Conservation (phyloP, 352 stramenopile genomes). For the Phytopythium delawarense region DNA sequence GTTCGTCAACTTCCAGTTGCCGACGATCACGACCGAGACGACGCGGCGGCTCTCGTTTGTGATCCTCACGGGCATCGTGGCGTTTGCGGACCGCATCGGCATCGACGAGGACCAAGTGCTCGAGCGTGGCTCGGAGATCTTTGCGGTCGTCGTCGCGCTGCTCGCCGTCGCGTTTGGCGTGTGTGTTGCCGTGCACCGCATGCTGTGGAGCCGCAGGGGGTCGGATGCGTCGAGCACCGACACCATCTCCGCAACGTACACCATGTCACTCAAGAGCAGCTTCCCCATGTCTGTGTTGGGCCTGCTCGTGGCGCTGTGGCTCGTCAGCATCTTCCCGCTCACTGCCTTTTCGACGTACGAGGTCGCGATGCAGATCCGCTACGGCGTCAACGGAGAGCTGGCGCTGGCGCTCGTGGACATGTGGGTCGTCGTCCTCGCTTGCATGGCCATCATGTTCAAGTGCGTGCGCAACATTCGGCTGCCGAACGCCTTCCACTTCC, state of each 20-base stretch:
- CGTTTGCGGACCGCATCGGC: constrained; percentile 61
- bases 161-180: constrained; percentile 40
- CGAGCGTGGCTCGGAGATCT: constrained; percentile 32
- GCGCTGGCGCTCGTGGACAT: constrained; percentile 45
- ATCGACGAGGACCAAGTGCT: constrained; percentile 50
- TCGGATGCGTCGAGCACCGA: background rate
- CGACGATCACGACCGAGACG: constrained; percentile 30
- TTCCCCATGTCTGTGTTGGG: constrained; percentile 52
- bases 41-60: constrained; percentile 36
- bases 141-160: constrained; percentile 33
- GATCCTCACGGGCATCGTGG: constrained; percentile 66
- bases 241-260: constrained; percentile 1
- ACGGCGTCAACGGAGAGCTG: constrained; percentile 34
- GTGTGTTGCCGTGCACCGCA: background rate
- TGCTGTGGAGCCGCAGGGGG: background rate
- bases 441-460: constrained; percentile 35
- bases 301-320: constrained; percentile 44
- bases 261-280: constrained; percentile 17
- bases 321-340: constrained; percentile 54
- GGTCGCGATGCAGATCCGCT: constrained; percentile 58
- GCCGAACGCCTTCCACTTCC: constrained; percentile 38
- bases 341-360: constrained; percentile 54
- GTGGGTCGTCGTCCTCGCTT: constrained; percentile 38
- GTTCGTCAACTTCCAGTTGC: constrained; percentile 57
- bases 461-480: constrained; percentile 32